Base-by-base conservation (phyloP, 1,284 basidiomycete genomes). In the Puccinia horiana region DNA sequence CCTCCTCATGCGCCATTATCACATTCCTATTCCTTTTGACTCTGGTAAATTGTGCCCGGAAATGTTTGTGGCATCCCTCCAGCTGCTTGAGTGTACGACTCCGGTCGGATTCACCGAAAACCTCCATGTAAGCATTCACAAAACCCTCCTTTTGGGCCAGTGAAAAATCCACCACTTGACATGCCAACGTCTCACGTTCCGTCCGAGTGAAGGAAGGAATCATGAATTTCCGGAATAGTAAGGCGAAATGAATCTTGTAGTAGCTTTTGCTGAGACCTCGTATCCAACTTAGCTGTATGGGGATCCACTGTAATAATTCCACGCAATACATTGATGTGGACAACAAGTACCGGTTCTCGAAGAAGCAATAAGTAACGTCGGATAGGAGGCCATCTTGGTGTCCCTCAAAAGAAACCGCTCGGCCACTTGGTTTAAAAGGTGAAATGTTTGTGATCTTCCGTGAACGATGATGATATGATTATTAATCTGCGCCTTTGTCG, bases 151-250 rank as follows among this genome's bases (percentile, higher is more conserved):
- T n/a, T 37, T 77, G 54, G 20, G 54, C 58, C 18, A 29, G 0
- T n/a, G 54, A 77, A 37, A 61, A 63, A 40, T 77, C 75, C 1
- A 77, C 75, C 29, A 77, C 58, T 32, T 77, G 42, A 2, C 58
- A 29, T 1, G 29, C 75, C 29, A 65, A 26, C 4, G 37, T 40
- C 2, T 76, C 35, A 1, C 56, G 9, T 42, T 76, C 29, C 11
- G 74, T 14, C 1, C 14, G 32, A 20, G 35, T 61, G 52, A 76
- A 26, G 4, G 11, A 35, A 29, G 49, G 18, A 20, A 37, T 58
- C 16, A 76, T 40, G 14, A 16, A 12, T 47, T 73, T 37, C 11
- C 40, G 32, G 37, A 76, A 40, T 8, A 56, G 58, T 16, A 20
- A 23, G n/a, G n/a, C n/a, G n/a, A 76, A 76, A 29, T 76, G 74